Base-by-base conservation (phyloP, 2,329 filamentous ascomycete genomes). In the Torrubiella hemipterigena region DNA sequence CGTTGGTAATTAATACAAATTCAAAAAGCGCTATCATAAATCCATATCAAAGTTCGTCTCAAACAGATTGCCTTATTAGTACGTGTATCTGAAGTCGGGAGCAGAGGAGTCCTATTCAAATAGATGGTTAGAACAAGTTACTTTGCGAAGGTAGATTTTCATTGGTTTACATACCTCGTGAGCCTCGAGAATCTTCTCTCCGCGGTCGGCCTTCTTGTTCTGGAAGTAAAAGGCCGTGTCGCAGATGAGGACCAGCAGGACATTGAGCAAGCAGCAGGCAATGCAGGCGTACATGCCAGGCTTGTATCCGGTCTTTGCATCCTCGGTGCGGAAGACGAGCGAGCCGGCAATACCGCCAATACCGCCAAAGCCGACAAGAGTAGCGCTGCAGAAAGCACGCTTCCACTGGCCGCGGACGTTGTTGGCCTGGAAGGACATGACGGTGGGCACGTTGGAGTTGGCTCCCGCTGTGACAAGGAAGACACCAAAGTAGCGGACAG, bases 391-490 rank as follows among this genome's bases (percentile, higher is more conserved):
- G 42, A 91, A 77, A 1, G 83, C 83, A 29, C 85, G 73, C 60
- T 89, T 93, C 82, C 83, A 93, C 57, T 91, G 83, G 0, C 83
- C 84, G 32, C 81, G 76, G 47, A 93, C 79, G 55, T 93, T 93
- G 58, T 89, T 91, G 25, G 82, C 81, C 58, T 89, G 83, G 58
- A 84, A 91, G 0, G 81, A 70, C 61, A 93, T 73, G 27, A 73
- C 64, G 2, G 74, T 65, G 0, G 85, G 84, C 5, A 89, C 65
- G 49, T 91, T 91, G 41, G 77, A 70, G 53, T 86, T 86, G 40
- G 77, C 75, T 7, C 81, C 83, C 1, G 80, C 79, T 0, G 80
- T 79, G n/a, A 74, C 68, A 29, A 87, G 58, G 58, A 87, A 87
- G 35, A 84, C 68, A 33, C 81, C 81, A 38, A 83, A 75, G 54